Percentiles rank a stretch among this genome's conserved stretches.
Conservation (phyloP, 1,284 basidiomycete genomes). For the Pulveroboletus sp. region DNA sequence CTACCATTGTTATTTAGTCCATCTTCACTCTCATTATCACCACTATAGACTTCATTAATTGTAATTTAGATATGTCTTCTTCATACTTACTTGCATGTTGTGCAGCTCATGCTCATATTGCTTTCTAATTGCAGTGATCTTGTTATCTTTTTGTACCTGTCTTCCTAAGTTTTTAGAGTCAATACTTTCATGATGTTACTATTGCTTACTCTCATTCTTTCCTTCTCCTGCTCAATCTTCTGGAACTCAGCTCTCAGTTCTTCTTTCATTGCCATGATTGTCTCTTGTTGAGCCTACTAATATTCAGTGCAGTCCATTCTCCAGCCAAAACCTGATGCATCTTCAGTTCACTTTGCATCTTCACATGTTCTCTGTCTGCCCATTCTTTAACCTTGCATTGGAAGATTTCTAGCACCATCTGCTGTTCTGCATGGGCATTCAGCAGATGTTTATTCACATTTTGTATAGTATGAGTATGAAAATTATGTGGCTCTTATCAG, state of each 20-base stretch:
- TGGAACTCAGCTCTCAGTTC: neutral
- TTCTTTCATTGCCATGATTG: neutral
- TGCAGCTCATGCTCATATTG: neutral
- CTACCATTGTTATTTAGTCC: too few relatives aligned
- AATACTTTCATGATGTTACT: neutral
- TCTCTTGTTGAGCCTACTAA: neutral
- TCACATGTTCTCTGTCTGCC: neutral
- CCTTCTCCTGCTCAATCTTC: neutral
- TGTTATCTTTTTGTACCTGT: neutral
- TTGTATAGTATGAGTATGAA: too few relatives aligned
- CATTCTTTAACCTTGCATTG: neutral
- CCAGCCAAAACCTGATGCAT: neutral
- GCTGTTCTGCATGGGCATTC: neutral
- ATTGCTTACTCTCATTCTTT: neutral
- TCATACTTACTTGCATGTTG: neutral
- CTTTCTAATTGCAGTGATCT: neutral
- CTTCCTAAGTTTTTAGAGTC: neutral
- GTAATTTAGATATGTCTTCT: too few relatives aligned
- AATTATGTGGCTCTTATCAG: too few relatives aligned
- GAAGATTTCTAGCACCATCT: neutral
- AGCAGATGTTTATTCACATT: neutral
- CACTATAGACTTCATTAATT: too few relatives aligned
- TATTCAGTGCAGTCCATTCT: neutral
- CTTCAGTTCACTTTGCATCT: neutral
- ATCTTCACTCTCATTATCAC: too few relatives aligned